A percentile compares a stretch with the other conserved stretches of the same genome.
Conservation (phyloP, 2,329 filamentous ascomycete species). For the Xylaria polymorpha region DNA sequence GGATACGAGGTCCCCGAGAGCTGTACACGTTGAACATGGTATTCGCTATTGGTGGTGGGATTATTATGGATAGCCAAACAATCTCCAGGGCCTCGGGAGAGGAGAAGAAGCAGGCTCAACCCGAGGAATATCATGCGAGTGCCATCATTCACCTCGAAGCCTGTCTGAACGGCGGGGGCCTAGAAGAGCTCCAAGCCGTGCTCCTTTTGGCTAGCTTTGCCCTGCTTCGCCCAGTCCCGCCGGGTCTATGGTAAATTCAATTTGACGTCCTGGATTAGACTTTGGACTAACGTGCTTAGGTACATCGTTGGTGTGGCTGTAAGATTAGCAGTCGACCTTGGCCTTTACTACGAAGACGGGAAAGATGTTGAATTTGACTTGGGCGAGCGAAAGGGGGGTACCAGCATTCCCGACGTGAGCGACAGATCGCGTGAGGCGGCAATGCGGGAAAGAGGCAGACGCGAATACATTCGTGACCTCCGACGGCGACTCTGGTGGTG, state of each 20-base stretch:
- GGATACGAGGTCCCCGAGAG: slow-evolving; percentile 78
- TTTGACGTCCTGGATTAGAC: neutral
- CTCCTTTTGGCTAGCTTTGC: slow-evolving; percentile 91
- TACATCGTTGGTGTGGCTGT: slow-evolving; percentile 97
- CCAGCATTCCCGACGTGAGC: slow-evolving; percentile 50
- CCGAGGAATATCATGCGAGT: slow-evolving; percentile 95
- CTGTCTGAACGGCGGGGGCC: slow-evolving; percentile 86
- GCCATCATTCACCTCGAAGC: slow-evolving; percentile 92
- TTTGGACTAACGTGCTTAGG: slow-evolving; percentile 51
- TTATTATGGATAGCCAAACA: slow-evolving; percentile 77
- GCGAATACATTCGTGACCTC: slow-evolving; percentile 87
- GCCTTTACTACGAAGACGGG: slow-evolving; percentile 92
- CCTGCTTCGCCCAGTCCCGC: slow-evolving; percentile 87
- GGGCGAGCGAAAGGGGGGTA: slow-evolving; percentile 58
- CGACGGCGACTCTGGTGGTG: slow-evolving; percentile 95
- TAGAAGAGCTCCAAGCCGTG: slow-evolving; percentile 95
- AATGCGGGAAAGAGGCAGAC: slow-evolving; percentile 70
- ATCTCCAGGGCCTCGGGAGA: slow-evolving; percentile 52
- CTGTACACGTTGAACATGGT: slow-evolving; percentile 97
- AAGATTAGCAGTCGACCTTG: slow-evolving; percentile 88
- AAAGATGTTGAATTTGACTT: slow-evolving; percentile 71
- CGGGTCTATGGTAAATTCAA: slow-evolving; percentile 78
- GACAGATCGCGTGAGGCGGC: slow-evolving; percentile 51
- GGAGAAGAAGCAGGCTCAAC: slow-evolving; percentile 70
- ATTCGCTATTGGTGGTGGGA: slow-evolving; percentile 93